phyloP scores from a whole-genome alignment of 768 basidiomycete species.

The Dendrothele bispora region DNA sequence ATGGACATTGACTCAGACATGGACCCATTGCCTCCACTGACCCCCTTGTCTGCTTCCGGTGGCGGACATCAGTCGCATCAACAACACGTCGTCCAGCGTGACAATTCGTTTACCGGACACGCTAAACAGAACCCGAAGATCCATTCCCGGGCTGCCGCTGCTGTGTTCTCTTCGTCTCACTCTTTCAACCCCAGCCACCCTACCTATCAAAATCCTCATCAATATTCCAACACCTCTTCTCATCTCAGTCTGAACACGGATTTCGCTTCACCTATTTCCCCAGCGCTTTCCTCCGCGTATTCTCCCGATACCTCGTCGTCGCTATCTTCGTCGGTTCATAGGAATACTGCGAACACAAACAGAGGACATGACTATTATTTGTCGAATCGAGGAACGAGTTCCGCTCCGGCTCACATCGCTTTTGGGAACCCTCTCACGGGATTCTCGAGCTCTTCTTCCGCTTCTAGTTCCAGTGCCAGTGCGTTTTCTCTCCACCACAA shows the following conservation, averaged over 20 bases:
- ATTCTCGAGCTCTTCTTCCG: neutral
- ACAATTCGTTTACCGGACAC: neutral
- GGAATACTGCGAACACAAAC: neutral
- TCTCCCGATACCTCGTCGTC: too few relatives aligned
- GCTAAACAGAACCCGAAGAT: too few relatives aligned
- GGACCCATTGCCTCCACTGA: neutral
- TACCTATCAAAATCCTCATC: too few relatives aligned
- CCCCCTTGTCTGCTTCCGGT: neutral
- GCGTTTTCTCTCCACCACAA: too few relatives aligned
- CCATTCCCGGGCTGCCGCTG: too few relatives aligned
- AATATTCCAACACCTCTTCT: too few relatives aligned
- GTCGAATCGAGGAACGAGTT: slow-evolving; percentile 45
- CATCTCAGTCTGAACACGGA: neutral
- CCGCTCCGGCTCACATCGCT: slow-evolving; percentile 74
- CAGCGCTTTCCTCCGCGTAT: too few relatives aligned
- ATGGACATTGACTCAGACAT: slow-evolving; percentile 1
- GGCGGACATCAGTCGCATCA: too few relatives aligned
- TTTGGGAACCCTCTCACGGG: slow-evolving; percentile 40
- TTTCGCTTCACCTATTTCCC: too few relatives aligned
- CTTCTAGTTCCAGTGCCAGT: too few relatives aligned
- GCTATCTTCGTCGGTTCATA: neutral
- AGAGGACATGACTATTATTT: slow-evolving; percentile 19
- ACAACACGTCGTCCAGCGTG: neutral
- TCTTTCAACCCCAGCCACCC: too few relatives aligned
- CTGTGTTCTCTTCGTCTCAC: too few relatives aligned